phyloP scores from a whole-genome alignment of 371 early-diverging fungal genomes.

The Synchytrium microbalum region DNA sequence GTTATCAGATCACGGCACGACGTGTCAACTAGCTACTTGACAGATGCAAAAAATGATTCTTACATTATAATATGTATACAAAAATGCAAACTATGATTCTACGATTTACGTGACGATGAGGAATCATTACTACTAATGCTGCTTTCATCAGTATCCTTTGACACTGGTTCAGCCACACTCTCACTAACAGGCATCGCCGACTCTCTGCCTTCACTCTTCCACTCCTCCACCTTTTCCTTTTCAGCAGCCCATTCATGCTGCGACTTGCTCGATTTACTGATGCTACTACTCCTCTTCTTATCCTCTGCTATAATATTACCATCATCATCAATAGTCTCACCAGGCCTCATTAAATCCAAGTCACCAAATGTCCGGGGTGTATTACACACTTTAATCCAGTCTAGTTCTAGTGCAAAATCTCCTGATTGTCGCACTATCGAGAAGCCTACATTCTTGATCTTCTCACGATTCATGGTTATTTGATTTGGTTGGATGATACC shows the following conservation, averaged over 20 bases:
- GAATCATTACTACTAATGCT: no score
- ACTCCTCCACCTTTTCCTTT: neutral
- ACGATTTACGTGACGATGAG: no score
- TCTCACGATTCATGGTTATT: conserved; percentile 71
- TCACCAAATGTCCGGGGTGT: conserved; percentile 64
- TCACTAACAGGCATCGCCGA: neutral
- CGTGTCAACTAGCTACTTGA: no score
- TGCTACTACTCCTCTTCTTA: neutral
- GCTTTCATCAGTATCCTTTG: no score
- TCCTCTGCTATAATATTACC: neutral
- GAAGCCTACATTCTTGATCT: conserved; percentile 81
- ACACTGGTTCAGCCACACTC: no score
- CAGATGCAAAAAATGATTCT: no score
- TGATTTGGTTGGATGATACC: conserved; percentile 74
- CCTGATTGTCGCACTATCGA: conserved; percentile 75
- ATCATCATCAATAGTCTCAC: neutral
- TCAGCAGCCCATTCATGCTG: neutral
- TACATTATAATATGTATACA: no score
- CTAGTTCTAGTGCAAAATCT: conserved; percentile 79
- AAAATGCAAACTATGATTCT: no score
- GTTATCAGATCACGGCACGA: no score
- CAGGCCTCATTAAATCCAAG: conserved; percentile 35
- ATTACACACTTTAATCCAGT: conserved; percentile 81
- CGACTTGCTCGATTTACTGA: no score
- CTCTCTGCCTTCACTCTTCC: neutral